Percentiles rank a stretch among this genome's conserved stretches.
phyloP scores from a whole-genome alignment of 768 basidiomycete genomes.

The Jaapia argillacea region DNA sequence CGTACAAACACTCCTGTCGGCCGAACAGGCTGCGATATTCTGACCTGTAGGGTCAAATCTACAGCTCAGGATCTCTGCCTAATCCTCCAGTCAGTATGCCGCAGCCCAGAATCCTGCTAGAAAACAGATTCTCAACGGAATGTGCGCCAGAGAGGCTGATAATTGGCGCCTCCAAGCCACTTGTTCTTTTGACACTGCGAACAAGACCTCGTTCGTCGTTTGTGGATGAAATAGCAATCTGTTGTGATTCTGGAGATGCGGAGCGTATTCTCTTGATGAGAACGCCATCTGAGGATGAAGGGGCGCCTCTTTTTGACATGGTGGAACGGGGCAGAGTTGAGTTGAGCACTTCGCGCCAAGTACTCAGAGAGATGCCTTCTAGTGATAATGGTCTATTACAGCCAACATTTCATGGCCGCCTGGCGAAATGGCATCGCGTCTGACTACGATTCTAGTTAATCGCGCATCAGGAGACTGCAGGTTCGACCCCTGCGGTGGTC shows the following conservation, averaged over 20 bases:
- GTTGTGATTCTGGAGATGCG: constrained; percentile 40
- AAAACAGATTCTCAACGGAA: constrained; percentile 32
- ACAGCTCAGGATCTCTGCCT: constrained; percentile 86
- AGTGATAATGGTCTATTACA: too few relatives aligned
- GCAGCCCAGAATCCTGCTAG: neutral
- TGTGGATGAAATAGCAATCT: constrained; percentile 70
- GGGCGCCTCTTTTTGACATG: constrained; percentile 68
- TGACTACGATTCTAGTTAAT: constrained; percentile 82
- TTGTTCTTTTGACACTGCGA: constrained; percentile 85
- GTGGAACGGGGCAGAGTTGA: too few relatives aligned
- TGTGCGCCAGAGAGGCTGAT: constrained; percentile 85
- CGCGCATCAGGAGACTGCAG: constrained; percentile 94
- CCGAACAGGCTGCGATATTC: constrained; percentile 86
- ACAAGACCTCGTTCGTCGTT: constrained; percentile 74
- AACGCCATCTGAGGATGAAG: constrained; percentile 41
- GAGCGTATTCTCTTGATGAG: constrained; percentile 55
- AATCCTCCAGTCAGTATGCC: constrained; percentile 3
- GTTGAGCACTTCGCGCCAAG: too few relatives aligned
- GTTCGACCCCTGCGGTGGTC: constrained; percentile 89
- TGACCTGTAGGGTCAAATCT: constrained; percentile 92
- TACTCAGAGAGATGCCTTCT: too few relatives aligned
- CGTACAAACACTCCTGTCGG: constrained; percentile 86
- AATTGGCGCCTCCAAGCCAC: constrained; percentile 88
- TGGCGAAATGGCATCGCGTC: constrained; percentile 94
- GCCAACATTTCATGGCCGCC: constrained; percentile 68